Evolutionary conservation across 2,329 filamentous ascomycete species (phyloP), one percentile per base, ranked within the genome.

Genomic region (Botrytis byssoidea): DNA sequence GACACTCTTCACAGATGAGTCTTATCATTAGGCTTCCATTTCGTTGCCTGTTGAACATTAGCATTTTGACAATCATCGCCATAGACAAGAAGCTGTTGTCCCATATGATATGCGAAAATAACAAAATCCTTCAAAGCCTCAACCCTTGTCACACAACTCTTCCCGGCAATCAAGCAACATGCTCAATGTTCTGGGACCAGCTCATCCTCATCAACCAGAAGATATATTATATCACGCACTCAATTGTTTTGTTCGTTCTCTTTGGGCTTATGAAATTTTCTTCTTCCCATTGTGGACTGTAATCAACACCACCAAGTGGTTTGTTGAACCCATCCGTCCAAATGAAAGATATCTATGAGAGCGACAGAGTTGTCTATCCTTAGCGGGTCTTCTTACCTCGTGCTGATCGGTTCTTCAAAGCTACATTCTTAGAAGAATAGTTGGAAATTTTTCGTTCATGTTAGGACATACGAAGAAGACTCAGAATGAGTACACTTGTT

Each of bases 241-340:
- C 1, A 3, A 1, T 14, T 16, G 16, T 35, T 29, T 12, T 1
- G 10, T 4, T 10, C 8, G 3, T 16, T 25, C 42, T 35, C 29
- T 20, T 9, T 35, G 29, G 3, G 0, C 20, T 65, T 20, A 25
- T 3, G 16, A 35, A 25, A 10, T 12, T 16, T 6, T 65, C 32
- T 12, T 20, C 9, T 32, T 65, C 42, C 10, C 20, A 16, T 46
- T 22, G 37, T 14, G 12, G 22, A 16, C 25, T n/a, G 14, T 12
- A 42, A 29, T 63, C 22, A 63, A 3, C 35, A 63, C 5, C 20
- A 42, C 25, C 35, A 35, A 63, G 35, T 18, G 35, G 6, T n/a
- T 16, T 63, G 35, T 12, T 63, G 12, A 42, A 63, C 8, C 14
- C 2, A 63, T n/a, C 6, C 35, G 25, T 4, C 35, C 18, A 25